Conservation (phyloP, 768 basidiomycete genomes). For the Termitomyces sp. region DNA sequence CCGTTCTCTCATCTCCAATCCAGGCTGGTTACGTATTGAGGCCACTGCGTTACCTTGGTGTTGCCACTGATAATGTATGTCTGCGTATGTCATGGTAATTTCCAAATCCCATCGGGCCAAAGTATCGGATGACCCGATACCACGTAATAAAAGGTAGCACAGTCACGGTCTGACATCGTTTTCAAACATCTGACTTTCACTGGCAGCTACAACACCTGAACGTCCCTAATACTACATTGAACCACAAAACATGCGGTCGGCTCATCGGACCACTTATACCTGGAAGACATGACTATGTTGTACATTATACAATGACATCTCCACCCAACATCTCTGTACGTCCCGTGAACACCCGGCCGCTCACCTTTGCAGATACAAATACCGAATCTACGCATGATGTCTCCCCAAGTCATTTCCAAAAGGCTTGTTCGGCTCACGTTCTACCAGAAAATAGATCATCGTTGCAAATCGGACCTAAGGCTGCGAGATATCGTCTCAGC, state of each 20-base stretch:
- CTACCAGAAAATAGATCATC: not conserved
- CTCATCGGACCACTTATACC: not conserved
- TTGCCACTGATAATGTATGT: no score
- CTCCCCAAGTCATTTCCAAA: not conserved
- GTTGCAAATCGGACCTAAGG: not conserved
- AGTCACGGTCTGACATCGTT: no score
- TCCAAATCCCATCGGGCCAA: no score
- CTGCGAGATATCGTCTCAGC: not conserved
- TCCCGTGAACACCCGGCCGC: not conserved
- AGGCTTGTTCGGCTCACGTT: constrained; percentile 2
- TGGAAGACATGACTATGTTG: not conserved
- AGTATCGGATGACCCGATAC: no score
- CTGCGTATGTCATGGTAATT: no score
- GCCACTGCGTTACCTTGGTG: no score
- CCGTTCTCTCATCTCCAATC: no score
- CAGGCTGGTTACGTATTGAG: no score
- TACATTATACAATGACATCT: not conserved
- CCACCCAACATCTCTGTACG: not conserved
- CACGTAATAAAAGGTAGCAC: no score
- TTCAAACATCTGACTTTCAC: no score
- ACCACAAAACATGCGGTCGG: not conserved
- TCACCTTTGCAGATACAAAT: not conserved
- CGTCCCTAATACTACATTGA: not conserved
- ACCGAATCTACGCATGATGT: constrained; percentile 1
- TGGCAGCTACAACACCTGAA: not conserved